Conservation (phyloP, 805 yeast species). For the Candida nanaspora region DNA sequence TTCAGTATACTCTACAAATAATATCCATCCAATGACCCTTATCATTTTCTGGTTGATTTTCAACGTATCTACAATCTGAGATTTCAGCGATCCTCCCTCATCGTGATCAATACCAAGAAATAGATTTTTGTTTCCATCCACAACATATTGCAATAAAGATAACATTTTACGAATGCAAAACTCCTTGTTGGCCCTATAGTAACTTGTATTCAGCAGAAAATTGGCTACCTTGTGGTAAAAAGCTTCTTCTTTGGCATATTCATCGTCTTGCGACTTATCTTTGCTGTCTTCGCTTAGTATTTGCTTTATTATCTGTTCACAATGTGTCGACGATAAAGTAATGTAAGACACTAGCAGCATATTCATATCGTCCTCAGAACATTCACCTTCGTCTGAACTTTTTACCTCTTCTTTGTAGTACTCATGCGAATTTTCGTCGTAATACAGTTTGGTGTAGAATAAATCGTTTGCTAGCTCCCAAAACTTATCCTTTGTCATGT, state of each 20-base stretch:
- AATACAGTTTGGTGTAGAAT: constrained; percentile 19
- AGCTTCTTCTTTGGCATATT: constrained; percentile 12
- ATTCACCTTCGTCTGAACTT: constrained; percentile 3
- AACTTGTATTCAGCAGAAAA: constrained; percentile 15
- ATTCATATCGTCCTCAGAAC: constrained; percentile 25
- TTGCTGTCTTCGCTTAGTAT: constrained; percentile 9
- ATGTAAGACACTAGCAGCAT: constrained; percentile 26
- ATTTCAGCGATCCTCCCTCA: constrained; percentile 5
- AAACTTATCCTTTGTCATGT: constrained; percentile 20
- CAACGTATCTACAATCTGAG: constrained; percentile 15
- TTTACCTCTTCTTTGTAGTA: constrained; percentile 12
- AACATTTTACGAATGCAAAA: constrained; percentile 45
- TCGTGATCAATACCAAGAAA: constrained; percentile 7
- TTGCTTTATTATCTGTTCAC: constrained; percentile 11
- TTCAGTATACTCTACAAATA: constrained; percentile 16
- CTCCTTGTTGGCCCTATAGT: constrained; percentile 29
- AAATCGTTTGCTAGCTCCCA: constrained; percentile 26
- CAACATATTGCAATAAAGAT: constrained; percentile 32
- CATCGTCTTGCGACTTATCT: constrained; percentile 1
- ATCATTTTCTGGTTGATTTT: constrained; percentile 22
- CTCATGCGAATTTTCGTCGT: constrained; percentile 15
- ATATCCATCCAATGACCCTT: constrained; percentile 25
- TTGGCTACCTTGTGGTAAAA: constrained; percentile 22
- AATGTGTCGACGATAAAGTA: constrained; percentile 23
- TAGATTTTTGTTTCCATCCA: constrained; percentile 17